Base-by-base conservation (phyloP, 768 basidiomycete genomes). In the Tephrocybe rancida region DNA sequence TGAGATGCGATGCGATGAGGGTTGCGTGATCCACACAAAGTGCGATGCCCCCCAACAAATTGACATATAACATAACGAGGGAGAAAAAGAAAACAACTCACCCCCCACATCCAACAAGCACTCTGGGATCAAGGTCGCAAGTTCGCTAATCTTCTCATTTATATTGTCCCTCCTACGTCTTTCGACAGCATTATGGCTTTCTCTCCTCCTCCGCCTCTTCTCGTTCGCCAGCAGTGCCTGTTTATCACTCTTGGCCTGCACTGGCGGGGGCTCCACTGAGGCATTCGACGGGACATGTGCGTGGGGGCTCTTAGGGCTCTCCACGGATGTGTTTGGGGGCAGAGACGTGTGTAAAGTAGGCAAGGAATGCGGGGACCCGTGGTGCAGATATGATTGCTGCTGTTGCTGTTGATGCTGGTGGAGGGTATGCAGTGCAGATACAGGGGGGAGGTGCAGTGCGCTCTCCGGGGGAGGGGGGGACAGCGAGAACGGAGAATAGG, bases 171-270 rank as follows among this genome's bases (percentile, higher is more conserved):
- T 69, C 55, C 94, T 64, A 24, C 94, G 72, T 16, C 94, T 76
- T 74, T 97, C 94, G 59, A 97, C 94, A 2, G 92, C 92, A 61
- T 97, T 97, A 66, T 97, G 94, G 7, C 85, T 87, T 70, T 95
- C 94, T 54, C 94, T 72, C 44, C 94, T 72, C 30, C 91, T 74
- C 2, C 92, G 73, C 2, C 93, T 73, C 67, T 95, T 95, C 72
- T 96, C 94, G 58, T 82, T 83, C n/a, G 87, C 86, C 8, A 90
- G 68, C 16, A 81, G 59, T 5, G 82, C 79, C 58, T 84, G 81
- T 41, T 85, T 85, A 44, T 75, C 80, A 7, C 37, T 19, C 14
- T 22, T 45, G 32, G 38, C n/a, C n/a, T n/a, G n/a, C n/a, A n/a
- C n/a, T n/a, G n/a, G n/a, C n/a, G n/a, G n/a, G n/a, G n/a, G n/a